Evolutionary conservation across 2,329 filamentous ascomycete species (phyloP), one percentile per base, ranked within the genome.

Genomic region (Curvularia sp.): DNA sequence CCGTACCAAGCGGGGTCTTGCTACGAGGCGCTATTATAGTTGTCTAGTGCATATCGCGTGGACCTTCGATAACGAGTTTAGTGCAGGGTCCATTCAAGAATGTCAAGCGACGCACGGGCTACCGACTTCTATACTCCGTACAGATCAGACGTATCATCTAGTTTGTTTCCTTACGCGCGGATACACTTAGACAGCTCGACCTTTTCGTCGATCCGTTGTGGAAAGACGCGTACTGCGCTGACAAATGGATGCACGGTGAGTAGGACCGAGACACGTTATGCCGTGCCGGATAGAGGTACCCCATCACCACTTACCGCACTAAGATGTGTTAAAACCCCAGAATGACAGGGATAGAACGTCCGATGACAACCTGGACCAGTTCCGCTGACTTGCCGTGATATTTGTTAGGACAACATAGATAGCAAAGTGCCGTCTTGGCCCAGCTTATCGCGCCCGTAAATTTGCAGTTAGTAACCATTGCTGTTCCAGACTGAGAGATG

Each of bases 101-200:
- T 33, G n/a, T 22, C 8, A 24, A 13, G 12, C 33, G 30, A 38
- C 44, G 53, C 47, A 43, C 33, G 31, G 18, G 33, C 22, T 47
- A 42, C 46, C 31, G 28, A 47, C 15, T 24, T 44, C 18, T 52
- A 26, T 18, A 18, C 18, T 18, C 18, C 18, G 47, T 30, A 35
- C 42, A 28, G 26, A 53, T 30, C 42, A 28, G 38, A 50, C 15
- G 12, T 7, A 28, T 55, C 41, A 35, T 50, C 28, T 22, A 43
- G 33, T n/a, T 13, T 12, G 7, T 12, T n/a, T 10, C 22, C 38
- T 38, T 43, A 18, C 18, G 4, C 12, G 1, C 10, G n/a, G n/a
- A 35, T 9, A 48, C 15, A 12, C 20, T 30, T 12, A 13, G 18
- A 15, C 4, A 7, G 3, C 7, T n/a, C 22, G 6, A 6, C 4